A percentile compares a stretch with the other conserved stretches of the same genome.
phyloP scores from a whole-genome alignment of 768 basidiomycete species.

The Tulasnella sp. region DNA sequence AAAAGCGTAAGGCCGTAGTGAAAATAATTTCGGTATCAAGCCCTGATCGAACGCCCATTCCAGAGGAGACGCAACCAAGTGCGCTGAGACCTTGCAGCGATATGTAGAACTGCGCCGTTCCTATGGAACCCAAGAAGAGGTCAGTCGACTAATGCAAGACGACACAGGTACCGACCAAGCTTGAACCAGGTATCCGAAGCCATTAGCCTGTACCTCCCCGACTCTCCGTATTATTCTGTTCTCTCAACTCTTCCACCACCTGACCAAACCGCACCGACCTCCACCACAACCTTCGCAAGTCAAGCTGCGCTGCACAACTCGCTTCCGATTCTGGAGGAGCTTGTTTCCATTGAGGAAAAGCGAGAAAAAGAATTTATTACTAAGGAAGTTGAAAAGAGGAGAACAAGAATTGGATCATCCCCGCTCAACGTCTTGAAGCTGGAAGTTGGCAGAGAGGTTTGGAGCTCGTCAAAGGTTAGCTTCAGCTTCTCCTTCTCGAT shows the following conservation, averaged over 20 bases:
- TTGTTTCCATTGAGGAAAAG: conserved; percentile 58
- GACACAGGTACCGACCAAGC: background rate
- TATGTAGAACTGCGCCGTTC: conserved; percentile 58
- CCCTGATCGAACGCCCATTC: conserved; percentile 2
- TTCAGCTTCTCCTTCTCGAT: background rate
- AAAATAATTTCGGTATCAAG: background rate
- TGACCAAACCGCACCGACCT: conserved; percentile 68
- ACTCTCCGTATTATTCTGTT: conserved; percentile 58
- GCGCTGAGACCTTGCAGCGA: conserved; percentile 77
- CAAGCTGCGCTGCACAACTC: conserved; percentile 66
- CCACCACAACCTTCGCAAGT: conserved; percentile 51
- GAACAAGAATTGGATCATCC: conserved; percentile 69
- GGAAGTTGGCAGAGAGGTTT: conserved; percentile 65
- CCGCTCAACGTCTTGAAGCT: conserved; percentile 54
- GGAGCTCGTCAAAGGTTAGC: conserved; percentile 55
- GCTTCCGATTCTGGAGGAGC: conserved; percentile 67
- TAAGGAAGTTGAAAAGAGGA: conserved; percentile 69
- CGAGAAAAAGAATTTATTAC: conserved; percentile 56
- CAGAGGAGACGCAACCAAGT: conserved; percentile 73
- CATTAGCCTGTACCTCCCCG: conserved; percentile 68
- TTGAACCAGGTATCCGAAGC: conserved; percentile 56
- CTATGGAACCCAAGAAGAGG: conserved; percentile 59
- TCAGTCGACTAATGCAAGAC: conserved; percentile 31
- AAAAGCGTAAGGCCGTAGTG: conserved; percentile 47
- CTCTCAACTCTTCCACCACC: conserved; percentile 67